Percentiles rank a stretch among this genome's conserved stretches.
phyloP scores from a whole-genome alignment of 108 stramenopile genomes.

The Skeletonema menzelii region DNA sequence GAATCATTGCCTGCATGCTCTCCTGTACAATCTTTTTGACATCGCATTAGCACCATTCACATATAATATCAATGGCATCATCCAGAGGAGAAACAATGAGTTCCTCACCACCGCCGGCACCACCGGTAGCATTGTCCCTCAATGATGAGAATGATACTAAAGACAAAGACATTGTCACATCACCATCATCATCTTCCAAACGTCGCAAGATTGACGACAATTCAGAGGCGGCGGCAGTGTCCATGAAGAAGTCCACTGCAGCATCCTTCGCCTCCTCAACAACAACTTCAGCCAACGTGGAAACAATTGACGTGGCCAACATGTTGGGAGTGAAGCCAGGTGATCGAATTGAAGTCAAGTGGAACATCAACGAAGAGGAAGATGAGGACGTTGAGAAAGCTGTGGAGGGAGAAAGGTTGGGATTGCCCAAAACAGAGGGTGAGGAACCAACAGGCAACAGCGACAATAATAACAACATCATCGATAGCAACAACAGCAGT shows the following conservation, averaged over 20 bases:
- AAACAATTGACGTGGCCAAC: conserved; percentile 24
- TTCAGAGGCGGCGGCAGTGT: neutral
- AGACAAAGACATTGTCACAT: too few relatives aligned
- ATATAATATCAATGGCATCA: too few relatives aligned
- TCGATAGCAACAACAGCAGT: neutral
- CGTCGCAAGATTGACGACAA: neutral
- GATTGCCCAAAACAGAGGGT: neutral
- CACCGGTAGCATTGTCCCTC: neutral
- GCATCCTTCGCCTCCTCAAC: neutral
- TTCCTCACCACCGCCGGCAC: neutral
- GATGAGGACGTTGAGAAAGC: neutral
- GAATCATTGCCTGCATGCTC: too few relatives aligned
- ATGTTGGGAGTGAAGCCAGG: conserved; percentile 7
- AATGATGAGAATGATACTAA: neutral
- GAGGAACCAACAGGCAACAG: neutral
- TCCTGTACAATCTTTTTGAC: too few relatives aligned
- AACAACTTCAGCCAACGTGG: neutral
- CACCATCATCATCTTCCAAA: neutral
- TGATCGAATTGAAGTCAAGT: conserved; percentile 39
- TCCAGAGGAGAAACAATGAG: too few relatives aligned
- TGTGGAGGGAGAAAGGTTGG: neutral
- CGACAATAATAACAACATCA: neutral
- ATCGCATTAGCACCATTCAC: too few relatives aligned
- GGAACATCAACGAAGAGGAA: conserved; percentile 17
- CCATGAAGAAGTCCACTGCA: neutral